Percentiles rank a stretch among this genome's conserved stretches.
These are phyloP conservation scores for Aureobasidium mangrovei DNA, from an alignment of 2,329 filamentous ascomycete genomes.

Conservation along the genomic window DNA sequence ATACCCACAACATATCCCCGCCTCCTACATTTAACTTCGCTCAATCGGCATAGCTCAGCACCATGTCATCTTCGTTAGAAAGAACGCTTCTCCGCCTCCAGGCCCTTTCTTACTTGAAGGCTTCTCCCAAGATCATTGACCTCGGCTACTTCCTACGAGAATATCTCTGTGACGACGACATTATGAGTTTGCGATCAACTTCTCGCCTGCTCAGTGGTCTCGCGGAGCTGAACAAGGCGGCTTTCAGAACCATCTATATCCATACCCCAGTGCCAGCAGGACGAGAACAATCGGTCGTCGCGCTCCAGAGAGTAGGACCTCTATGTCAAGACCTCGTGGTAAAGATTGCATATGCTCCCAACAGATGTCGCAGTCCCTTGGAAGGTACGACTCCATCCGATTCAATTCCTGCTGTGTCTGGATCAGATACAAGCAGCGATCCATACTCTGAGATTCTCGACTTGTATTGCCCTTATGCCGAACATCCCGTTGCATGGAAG, in stretches of 20 bases:
- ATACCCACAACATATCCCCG: background rate
- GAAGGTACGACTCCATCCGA: background rate
- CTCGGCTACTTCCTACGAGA: background rate
- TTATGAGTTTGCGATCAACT: background rate
- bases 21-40: background rate
- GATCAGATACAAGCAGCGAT: background rate
- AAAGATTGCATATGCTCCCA: background rate
- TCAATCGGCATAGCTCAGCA: background rate
- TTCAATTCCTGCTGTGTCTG: background rate
- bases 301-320: background rate
- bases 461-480: background rate
- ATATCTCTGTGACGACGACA: background rate
- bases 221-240: background rate
- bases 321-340: background rate
- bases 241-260: constrained; percentile 3
- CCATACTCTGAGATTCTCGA: background rate
- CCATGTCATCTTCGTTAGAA: constrained; percentile 4
- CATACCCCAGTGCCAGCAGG: constrained; percentile 3
- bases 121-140: background rate
- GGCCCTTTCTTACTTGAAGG: background rate
- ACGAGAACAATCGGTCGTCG: background rate
- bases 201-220: background rate
- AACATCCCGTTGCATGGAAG: constrained; percentile 8
- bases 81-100: background rate
- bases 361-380: background rate